Evolutionary conservation across 345 rosid species (phyloP), one percentile per base, ranked within the genome.

Genomic region (Noccaea bulbosa): DNA sequence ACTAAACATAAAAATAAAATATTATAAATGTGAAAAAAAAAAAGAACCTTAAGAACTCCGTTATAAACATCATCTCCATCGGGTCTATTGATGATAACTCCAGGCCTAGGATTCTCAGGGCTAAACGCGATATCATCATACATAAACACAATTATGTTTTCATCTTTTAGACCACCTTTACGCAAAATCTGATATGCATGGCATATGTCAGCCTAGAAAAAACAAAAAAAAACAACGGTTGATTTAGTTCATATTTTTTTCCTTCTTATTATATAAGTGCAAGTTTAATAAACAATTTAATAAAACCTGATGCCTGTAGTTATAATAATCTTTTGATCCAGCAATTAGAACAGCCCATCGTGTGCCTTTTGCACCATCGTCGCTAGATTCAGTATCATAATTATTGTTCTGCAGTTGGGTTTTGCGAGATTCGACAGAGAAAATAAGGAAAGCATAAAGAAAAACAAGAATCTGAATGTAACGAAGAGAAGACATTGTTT

Each of bases 101-200:
- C 96, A 38, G 85, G 91, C 66, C 81, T 83, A 0, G 96, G 96
- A 62, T 88, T 90, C 0, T 69, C 5, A 0, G 11, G 1, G 20
- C 62, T 12, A 40, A 72, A 61, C 0, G 96, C 96, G 8, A 90
- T 85, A 64, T 88, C 96, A 72, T 87, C 96, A 43, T 87, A 84
- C 96, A 90, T 87, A 80, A 90, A 86, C 39, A 90, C 93, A 9
- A 87, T 77, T 12, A 88, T 90, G 77, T 90, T 90, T 44, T 90
- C 90, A 4, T 88, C 93, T 51, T 81, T 76, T 53, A 86, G 1
- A 48, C 93, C 96, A 1, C 88, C 89, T 39, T 65, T 79, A 57
- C 69, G 79, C 49, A 86, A 53, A 6, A 78, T 65, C 46, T 88
- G 93, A 65, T 90, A 88, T 3, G 93, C 93, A 70, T 90, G 96